Conservation (phyloP, 106 monocot species). For the Chionographis japonica region DNA sequence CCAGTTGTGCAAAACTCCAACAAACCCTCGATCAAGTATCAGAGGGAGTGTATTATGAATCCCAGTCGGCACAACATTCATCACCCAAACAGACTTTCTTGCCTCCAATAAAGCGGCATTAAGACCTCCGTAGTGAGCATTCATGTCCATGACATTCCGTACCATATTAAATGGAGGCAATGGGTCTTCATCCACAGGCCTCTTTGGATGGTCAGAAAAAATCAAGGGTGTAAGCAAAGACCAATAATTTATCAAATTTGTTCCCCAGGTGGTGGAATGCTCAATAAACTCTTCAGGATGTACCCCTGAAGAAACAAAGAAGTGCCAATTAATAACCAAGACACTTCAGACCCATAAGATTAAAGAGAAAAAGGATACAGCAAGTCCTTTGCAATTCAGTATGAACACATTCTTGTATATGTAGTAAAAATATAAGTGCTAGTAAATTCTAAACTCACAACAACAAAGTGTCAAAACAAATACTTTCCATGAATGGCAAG, state of each 20-base stretch:
- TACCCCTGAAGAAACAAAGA: slow-evolving; percentile 38
- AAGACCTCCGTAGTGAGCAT: slow-evolving; percentile 76
- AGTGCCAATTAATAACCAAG: background rate
- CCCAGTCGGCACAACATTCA: slow-evolving; percentile 84
- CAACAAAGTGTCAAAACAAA: too few relatives aligned
- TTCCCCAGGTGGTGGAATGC: slow-evolving; percentile 57
- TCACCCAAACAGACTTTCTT: slow-evolving; percentile 91
- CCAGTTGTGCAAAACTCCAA: slow-evolving; percentile 98
- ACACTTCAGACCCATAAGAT: too few relatives aligned
- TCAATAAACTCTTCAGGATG: slow-evolving; percentile 61
- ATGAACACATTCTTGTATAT: background rate
- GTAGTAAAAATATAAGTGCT: background rate
- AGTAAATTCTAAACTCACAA: too few relatives aligned
- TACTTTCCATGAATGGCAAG: slow-evolving; percentile 64
- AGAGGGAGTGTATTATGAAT: slow-evolving; percentile 63
- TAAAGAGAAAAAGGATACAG: too few relatives aligned
- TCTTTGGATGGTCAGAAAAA: slow-evolving; percentile 97
- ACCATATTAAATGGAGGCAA: slow-evolving; percentile 92
- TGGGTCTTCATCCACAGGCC: slow-evolving; percentile 95
- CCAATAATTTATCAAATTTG: slow-evolving; percentile 68
- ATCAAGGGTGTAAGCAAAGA: slow-evolving; percentile 86
- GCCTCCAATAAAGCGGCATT: slow-evolving; percentile 82
- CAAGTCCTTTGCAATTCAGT: background rate
- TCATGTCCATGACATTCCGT: slow-evolving; percentile 91
- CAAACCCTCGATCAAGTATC: slow-evolving; percentile 83